Percentiles rank a stretch among this genome's conserved stretches.
Conservation (phyloP, 306 rosid species). For the Carpinus viminea region DNA sequence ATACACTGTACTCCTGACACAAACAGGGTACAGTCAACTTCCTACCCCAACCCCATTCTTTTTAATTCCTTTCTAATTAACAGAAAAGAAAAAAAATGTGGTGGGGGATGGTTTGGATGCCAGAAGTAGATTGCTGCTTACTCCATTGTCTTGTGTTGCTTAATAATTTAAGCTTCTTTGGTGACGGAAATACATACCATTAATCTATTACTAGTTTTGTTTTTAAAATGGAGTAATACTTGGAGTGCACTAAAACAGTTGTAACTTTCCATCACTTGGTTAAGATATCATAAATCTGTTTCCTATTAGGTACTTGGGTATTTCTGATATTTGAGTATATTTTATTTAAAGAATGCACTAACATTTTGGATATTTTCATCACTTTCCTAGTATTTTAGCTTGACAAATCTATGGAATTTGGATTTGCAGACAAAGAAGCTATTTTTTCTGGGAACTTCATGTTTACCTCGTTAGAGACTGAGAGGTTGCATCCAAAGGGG, state of each 20-base stretch:
- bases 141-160: neutral
- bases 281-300: neutral
- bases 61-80: neutral
- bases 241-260: neutral
- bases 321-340: neutral
- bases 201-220: too few relatives aligned
- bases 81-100: neutral
- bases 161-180: neutral
- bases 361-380: neutral
- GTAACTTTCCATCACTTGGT: neutral
- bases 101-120: neutral
- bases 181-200: too few relatives aligned
- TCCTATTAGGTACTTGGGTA: neutral
- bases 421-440: conserved; percentile 79
- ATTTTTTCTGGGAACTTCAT: conserved; percentile 74
- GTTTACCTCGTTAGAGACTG: conserved; percentile 64
- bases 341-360: neutral
- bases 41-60: neutral
- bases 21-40: neutral
- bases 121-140: neutral
- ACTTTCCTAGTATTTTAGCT: conserved; percentile 15
- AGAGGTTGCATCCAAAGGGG: conserved; percentile 30
- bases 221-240: too few relatives aligned
- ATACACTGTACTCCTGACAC: neutral
- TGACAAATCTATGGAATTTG: conserved; percentile 35